Base-by-base conservation (phyloP, 1,284 basidiomycete species). In the Pseudozyma tsukubaensis region DNA sequence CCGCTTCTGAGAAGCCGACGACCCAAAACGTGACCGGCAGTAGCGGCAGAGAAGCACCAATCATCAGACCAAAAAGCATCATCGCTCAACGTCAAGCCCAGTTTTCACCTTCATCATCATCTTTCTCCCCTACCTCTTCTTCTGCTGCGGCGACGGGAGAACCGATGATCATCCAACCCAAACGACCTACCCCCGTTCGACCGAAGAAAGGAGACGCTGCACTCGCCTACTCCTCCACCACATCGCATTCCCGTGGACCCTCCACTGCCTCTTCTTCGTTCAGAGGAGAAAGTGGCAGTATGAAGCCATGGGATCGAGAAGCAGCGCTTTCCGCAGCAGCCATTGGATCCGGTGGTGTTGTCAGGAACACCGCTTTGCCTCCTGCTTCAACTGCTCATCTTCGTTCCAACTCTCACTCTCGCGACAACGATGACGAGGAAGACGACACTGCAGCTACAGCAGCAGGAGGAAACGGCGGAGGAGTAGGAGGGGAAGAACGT, bases 251-350 rank as follows among this genome's bases (percentile, higher is more conserved):
- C n/a, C n/a, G n/a, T n/a, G n/a, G n/a, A n/a, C n/a, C n/a, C 44
- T 8, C 19, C 44, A 21, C 19, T 16, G n/a, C 44, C 42, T 37
- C 36, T 14, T 37, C 36, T 8, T 37, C 43, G 43, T n/a, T 45
- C 43, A 21, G 37, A 32, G 16, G 24, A 34, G 40, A 21, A 32
- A 29, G 50, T 29, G 19, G 34, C 8, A 48, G 59, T 2, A 39
- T 77, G 36, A 80, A 80, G 34, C 78, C 78, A 7, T 80, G 78
- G 78, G 78, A 80, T 50, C 12, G 74, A 1, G 78, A 80, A 53
- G 78, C 78, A 0, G 74, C 65, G 2, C 56, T 72, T 6, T 43
- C 64, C 0, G 75, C 63, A 8, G 66, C 70, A 12, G 63, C 65
- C 2, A 34, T 40, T n/a, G n/a, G n/a, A 1, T 61, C 60, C 10